Percentiles rank a stretch among this genome's conserved stretches.
Evolutionary conservation across 345 rosid species (phyloP).

Genomic region (Euclidium syriacum): DNA sequence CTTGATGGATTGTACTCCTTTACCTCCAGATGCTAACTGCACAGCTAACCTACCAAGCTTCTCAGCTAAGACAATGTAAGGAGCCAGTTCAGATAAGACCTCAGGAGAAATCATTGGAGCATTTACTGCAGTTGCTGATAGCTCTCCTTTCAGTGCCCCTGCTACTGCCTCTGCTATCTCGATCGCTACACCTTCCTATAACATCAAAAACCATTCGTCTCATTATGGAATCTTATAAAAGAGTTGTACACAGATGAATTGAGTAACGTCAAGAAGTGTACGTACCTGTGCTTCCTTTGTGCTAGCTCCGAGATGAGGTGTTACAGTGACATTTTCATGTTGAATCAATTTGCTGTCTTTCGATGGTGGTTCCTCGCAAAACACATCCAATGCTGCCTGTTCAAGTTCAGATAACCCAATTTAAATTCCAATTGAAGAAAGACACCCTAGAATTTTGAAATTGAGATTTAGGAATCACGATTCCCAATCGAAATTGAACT

Average conservation of each 20-base stretch:
- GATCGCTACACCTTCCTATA: conserved; percentile 81
- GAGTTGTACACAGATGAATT: neutral
- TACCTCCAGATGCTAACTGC: conserved; percentile 69
- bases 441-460: neutral
- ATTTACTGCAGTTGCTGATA: conserved; percentile 80
- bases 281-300: conserved; percentile 83
- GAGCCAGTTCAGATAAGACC: conserved; percentile 58
- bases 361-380: conserved; percentile 61
- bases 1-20: conserved; percentile 56
- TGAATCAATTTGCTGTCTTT: conserved; percentile 57
- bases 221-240: neutral
- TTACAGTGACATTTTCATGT: conserved; percentile 65
- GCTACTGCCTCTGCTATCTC: conserved; percentile 89
- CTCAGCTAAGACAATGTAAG: conserved; percentile 64
- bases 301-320: conserved; percentile 95
- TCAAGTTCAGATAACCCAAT: neutral
- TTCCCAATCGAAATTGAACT: neutral
- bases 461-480: neutral
- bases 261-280: neutral
- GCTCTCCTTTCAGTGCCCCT: conserved; percentile 70
- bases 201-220: neutral
- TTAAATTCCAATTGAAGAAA: neutral
- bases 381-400: conserved; percentile 88
- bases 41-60: conserved; percentile 77
- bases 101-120: conserved; percentile 80